phyloP scores from a whole-genome alignment of 495 filamentous ascomycete species.

The Neurospora tetraspora region DNA sequence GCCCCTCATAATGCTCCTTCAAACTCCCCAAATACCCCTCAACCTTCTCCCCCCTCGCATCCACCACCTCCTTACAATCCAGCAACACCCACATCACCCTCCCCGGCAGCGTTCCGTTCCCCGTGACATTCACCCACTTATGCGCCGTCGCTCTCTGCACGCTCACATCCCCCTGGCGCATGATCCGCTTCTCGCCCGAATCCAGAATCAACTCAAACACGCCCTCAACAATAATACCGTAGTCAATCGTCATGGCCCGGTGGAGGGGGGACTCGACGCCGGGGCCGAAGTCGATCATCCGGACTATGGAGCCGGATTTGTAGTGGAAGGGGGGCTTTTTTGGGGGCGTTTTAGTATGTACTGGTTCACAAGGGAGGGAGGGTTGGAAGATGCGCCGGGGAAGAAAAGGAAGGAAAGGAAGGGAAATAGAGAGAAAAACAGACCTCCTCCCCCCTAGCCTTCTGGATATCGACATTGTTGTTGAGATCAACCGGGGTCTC shows the following conservation, averaged over 20 bases:
- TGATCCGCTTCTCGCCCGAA: constrained; percentile 36
- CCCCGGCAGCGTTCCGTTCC: neutral
- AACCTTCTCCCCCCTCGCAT: neutral
- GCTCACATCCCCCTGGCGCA: constrained; percentile 43
- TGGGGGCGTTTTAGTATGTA: no score
- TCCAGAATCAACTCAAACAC: constrained; percentile 45
- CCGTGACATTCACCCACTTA: constrained; percentile 43
- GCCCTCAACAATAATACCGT: constrained; percentile 55
- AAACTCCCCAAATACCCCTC: neutral
- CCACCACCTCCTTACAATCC: neutral
- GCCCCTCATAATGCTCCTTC: neutral
- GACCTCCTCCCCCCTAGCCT: neutral
- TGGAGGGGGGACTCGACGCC: constrained; percentile 39
- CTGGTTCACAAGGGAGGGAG: no score
- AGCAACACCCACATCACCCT: neutral
- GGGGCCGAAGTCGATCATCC: constrained; percentile 35
- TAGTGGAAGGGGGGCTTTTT: neutral
- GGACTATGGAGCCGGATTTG: neutral
- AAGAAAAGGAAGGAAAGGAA: neutral
- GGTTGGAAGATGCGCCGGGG: no score
- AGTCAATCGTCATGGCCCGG: constrained; percentile 52
- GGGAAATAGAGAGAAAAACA: neutral
- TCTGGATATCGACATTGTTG: neutral
- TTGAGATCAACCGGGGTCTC: neutral
- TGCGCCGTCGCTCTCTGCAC: constrained; percentile 52